Evolutionary conservation across 768 basidiomycete genomes (phyloP).

Genomic region (Lanmaoa rubissima): DNA sequence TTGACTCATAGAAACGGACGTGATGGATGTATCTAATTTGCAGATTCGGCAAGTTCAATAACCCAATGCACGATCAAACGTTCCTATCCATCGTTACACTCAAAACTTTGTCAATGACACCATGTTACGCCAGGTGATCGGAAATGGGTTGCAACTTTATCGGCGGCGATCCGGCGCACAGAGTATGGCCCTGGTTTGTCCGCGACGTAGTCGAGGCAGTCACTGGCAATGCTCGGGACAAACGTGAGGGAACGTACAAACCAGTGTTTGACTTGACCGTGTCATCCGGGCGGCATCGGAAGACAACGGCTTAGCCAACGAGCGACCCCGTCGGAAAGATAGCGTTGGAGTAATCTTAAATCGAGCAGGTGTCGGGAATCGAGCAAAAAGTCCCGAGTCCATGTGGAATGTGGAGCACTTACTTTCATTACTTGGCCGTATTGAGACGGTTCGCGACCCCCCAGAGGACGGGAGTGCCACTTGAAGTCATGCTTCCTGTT

Average conservation of each 20-base stretch:
- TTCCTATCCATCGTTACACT: background rate
- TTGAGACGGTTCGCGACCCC: conserved; percentile 5
- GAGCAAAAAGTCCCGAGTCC: conserved; percentile 1
- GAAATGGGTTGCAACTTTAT: background rate
- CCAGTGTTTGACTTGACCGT: background rate
- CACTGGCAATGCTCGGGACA: background rate
- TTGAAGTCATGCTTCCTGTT: background rate
- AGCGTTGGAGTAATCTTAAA: conserved; percentile 31
- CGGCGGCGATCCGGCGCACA: background rate
- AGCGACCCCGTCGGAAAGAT: conserved; percentile 37
- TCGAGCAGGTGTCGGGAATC: conserved; percentile 34
- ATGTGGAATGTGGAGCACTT: background rate
- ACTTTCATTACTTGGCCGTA: background rate
- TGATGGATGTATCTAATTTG: background rate
- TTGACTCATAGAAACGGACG: background rate
- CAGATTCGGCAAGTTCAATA: background rate
- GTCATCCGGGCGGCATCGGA: conserved; percentile 12
- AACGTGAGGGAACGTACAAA: background rate
- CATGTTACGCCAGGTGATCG: too few species aligned
- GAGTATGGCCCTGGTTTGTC: background rate
- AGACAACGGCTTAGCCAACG: conserved; percentile 17
- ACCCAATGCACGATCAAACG: background rate
- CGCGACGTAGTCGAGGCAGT: background rate
- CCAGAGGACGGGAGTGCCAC: background rate
- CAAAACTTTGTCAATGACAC: background rate